Conservation (phyloP, 1,284 basidiomycete species). For the Mycena citricolor region DNA sequence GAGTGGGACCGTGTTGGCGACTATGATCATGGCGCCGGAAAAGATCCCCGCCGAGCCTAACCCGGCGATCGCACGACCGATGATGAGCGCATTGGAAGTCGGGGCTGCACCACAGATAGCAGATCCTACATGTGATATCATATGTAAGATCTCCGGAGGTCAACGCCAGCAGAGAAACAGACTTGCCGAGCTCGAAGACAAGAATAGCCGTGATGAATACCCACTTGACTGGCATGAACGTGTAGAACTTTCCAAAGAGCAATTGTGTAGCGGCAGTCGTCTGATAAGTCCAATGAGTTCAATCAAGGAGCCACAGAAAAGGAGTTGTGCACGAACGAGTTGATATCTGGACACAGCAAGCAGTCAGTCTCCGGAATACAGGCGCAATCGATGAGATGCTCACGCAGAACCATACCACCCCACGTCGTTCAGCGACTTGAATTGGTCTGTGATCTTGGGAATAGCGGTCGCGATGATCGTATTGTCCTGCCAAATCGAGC, state of each 20-base stretch:
- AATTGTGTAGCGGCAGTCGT: background rate
- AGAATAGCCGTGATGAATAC: background rate
- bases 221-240: background rate
- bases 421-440: slow-evolving; percentile 12
- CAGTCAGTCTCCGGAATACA: no score
- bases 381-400: no score
- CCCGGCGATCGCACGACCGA: slow-evolving; percentile 8
- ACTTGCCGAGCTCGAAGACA: slow-evolving; percentile 10
- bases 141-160: no score
- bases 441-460: slow-evolving; percentile 7
- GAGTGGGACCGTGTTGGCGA: slow-evolving; percentile 8
- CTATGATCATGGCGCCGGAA: slow-evolving; percentile 5
- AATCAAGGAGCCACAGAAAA: background rate
- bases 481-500: slow-evolving; percentile 9
- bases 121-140: no score
- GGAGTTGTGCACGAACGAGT: background rate
- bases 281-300: background rate
- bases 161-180: no score
- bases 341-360: no score
- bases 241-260: background rate
- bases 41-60: slow-evolving; percentile 5
- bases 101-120: slow-evolving; percentile 9
- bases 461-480: slow-evolving; percentile 18
- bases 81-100: slow-evolving; percentile 6
- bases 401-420: slow-evolving; percentile 12